Evolutionary conservation across 345 rosid genomes (phyloP), one percentile per base, ranked within the genome.

Genomic region (Pistacia atlantica): DNA sequence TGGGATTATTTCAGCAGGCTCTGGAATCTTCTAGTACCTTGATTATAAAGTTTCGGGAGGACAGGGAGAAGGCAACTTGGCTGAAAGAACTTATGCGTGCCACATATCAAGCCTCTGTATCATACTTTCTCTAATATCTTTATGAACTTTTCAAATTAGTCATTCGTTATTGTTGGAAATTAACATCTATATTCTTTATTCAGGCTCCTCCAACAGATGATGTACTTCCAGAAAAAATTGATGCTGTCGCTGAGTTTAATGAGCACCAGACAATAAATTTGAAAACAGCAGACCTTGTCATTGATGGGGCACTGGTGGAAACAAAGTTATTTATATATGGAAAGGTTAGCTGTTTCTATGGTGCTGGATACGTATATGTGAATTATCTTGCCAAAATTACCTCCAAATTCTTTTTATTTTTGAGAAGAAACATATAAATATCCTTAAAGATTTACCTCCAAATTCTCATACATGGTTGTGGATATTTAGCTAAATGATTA

Each of bases 91-190:
- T 96, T 74, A 72, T 88, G 71, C 98, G 83, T 85, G 93, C 99
- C 74, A 96, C 93, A 48, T 96, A 93, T 85, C 93, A 86, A 87
- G 97, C 99, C 85, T 96, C 99, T 77, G 99, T 96, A 93, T 67
- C 77, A 74, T 60, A 69, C 51, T 67, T 20, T 79, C 63, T 49
- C 49, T 17, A 42, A 51, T 31, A 33, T 68, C 45, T 76, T 81
- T 73, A 25, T 77, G 28, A n/a, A 61, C 49, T 59, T 52, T 72
- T 73, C 17, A 77, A 8, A 78, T 79, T 77, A 25, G 11, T 83
- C 31, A 5, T 61, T 77, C 42, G 69, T 83, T 65, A 57, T 48
- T 28, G 25, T 70, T 74, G 67, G 45, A 71, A 71, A 65, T 78
- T 78, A 1, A 8, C 46, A 37, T 67, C 55, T 5, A 31, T 60